These are phyloP conservation scores for Boletus subparvulus DNA, from an alignment of 768 basidiomycete genomes.

Conservation along the genomic window DNA sequence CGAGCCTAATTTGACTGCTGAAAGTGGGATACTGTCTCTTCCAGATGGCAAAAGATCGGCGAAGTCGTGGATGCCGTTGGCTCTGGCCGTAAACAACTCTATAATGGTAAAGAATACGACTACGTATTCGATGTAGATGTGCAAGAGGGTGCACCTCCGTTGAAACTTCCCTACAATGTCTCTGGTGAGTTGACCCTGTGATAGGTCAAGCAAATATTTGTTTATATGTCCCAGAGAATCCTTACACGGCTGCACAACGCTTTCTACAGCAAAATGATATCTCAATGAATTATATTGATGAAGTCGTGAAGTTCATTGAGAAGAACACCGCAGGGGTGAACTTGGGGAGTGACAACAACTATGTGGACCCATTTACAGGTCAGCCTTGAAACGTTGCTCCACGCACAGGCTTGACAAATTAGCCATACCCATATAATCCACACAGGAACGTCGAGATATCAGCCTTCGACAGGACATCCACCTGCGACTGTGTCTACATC, in stretches of 20 bases:
- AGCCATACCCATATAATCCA: neutral
- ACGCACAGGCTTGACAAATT: neutral
- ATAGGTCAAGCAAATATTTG: neutral
- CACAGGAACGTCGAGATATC: conserved; percentile 65
- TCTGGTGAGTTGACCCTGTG: conserved; percentile 51
- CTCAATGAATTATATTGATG: conserved; percentile 77
- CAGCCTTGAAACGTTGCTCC: conserved; percentile 7
- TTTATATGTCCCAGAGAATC: conserved; percentile 65
- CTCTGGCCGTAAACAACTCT: conserved; percentile 85
- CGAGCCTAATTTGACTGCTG: conserved; percentile 1
- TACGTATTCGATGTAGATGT: conserved; percentile 99
- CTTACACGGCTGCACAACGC: conserved; percentile 83
- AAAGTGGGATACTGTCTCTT: conserved; percentile 76
- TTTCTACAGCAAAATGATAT: conserved; percentile 86
- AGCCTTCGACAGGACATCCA: conserved; percentile 39
- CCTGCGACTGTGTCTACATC: conserved; percentile 33
- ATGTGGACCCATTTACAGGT: conserved; percentile 91
- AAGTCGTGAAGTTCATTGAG: conserved; percentile 92
- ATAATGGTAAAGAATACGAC: conserved; percentile 93
- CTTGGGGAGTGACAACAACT: conserved; percentile 60
- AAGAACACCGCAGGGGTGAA: conserved; percentile 82
- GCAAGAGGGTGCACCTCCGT: conserved; percentile 84
- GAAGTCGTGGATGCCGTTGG: conserved; percentile 96
- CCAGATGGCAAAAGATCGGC: conserved; percentile 89
- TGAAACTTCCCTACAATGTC: conserved; percentile 93